Evolutionary conservation across 2,329 filamentous ascomycete species (phyloP).

Genomic region (Chlorencoelia australis): DNA sequence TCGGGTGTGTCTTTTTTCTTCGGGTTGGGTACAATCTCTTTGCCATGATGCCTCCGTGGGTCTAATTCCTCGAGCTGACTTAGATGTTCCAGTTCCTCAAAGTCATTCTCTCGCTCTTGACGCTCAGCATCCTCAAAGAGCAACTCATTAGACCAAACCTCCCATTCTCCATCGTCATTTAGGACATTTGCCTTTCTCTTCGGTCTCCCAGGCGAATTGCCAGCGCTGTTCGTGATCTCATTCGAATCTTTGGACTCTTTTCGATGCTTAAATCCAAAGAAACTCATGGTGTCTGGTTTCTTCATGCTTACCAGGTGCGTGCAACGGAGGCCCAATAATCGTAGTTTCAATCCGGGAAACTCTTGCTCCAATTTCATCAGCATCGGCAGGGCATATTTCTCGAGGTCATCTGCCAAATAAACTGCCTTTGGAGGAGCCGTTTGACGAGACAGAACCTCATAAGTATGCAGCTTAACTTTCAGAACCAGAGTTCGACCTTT

Average conservation of each 20-base stretch:
- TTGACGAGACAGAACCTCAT: constrained; percentile 82
- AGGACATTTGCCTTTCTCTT: constrained; percentile 31
- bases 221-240: constrained; percentile 10
- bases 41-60: constrained; percentile 34
- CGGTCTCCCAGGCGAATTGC: constrained; percentile 2
- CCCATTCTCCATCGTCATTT: constrained; percentile 43
- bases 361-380: constrained; percentile 76
- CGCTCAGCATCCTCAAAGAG: constrained; percentile 48
- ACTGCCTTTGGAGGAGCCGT: constrained; percentile 64
- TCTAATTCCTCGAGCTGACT: constrained; percentile 37
- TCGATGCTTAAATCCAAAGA: constrained; percentile 57
- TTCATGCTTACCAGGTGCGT: constrained; percentile 82
- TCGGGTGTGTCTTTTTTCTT: constrained; percentile 18
- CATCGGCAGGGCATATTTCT: constrained; percentile 72
- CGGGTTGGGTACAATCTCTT: constrained; percentile 40
- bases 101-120: constrained; percentile 48
- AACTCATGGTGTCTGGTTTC: constrained; percentile 64
- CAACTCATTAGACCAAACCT: constrained; percentile 58
- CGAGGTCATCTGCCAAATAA: constrained; percentile 68
- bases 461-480: constrained; percentile 91
- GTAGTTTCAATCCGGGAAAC: constrained; percentile 64
- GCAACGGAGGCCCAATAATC: constrained; percentile 81
- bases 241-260: constrained; percentile 12
- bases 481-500: constrained; percentile 86
- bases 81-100: constrained; percentile 50